Conservation (phyloP, 441 rosid genomes). For the Gossypium schwendimanii region DNA sequence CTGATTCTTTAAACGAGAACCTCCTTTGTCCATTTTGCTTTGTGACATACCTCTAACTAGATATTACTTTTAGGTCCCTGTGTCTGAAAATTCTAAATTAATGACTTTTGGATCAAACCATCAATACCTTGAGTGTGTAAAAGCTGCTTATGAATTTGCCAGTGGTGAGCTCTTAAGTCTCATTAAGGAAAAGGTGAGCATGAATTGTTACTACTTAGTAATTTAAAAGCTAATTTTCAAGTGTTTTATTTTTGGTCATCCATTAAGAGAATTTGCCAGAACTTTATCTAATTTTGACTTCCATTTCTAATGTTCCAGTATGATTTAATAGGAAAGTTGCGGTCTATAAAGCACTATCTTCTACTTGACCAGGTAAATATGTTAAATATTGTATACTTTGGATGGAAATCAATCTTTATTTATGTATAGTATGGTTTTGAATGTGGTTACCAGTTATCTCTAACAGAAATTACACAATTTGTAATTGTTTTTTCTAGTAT, state of each 20-base stretch:
- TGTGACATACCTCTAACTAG: conserved; percentile 16
- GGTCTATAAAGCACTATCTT: conserved; percentile 91
- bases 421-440: neutral
- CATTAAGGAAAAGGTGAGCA: conserved; percentile 70
- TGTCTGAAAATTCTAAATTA: conserved; percentile 76
- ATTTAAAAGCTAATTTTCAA: neutral
- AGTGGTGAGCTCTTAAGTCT: conserved; percentile 78
- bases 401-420: neutral
- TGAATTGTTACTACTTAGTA: neutral
- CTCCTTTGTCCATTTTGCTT: conserved; percentile 7
- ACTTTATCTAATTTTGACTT: conserved; percentile 14
- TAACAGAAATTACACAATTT: neutral
- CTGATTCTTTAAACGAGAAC: conserved; percentile 12
- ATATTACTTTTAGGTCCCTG: conserved; percentile 53
- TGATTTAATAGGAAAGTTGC: conserved; percentile 83
- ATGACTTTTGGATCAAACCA: conserved; percentile 77
- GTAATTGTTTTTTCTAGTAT: neutral
- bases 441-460: neutral
- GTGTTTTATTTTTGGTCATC: neutral
- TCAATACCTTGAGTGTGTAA: conserved; percentile 91
- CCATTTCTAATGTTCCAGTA: conserved; percentile 41
- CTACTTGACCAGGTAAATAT: conserved; percentile 91
- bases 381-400: conserved; percentile 8
- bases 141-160: conserved; percentile 84
- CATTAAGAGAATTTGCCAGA: conserved; percentile 11